Evolutionary conservation across 495 filamentous ascomycete species (phyloP).

Genomic region (Penicillium taxi): DNA sequence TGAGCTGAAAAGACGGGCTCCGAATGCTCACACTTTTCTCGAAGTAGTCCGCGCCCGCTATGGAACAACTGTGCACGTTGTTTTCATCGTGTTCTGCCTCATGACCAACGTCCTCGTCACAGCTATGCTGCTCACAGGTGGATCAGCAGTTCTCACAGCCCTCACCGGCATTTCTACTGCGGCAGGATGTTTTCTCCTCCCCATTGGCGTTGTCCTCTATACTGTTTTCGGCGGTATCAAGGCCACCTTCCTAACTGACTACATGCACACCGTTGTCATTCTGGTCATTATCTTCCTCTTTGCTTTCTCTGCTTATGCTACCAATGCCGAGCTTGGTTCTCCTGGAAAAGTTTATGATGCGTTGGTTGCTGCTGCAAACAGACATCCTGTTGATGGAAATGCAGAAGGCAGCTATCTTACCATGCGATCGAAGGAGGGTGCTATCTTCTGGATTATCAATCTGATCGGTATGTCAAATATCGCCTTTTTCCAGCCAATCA

Average conservation of each 20-base stretch:
- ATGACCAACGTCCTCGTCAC: constrained; percentile 82
- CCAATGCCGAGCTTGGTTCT: constrained; percentile 66
- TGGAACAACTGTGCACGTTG: constrained; percentile 58
- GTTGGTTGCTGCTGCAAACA: constrained; percentile 58
- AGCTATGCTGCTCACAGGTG: constrained; percentile 88
- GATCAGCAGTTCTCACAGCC: constrained; percentile 75
- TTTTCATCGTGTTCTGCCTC: constrained; percentile 74
- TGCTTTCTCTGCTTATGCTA: constrained; percentile 77
- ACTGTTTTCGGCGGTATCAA: constrained; percentile 77
- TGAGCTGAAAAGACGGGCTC: constrained; percentile 79
- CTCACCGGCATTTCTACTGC: constrained; percentile 81
- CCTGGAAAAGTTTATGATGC: constrained; percentile 76
- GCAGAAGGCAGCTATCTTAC: constrained; percentile 80
- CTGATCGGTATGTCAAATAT: constrained; percentile 79
- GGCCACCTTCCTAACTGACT: constrained; percentile 67
- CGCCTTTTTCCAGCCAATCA: too few species aligned
- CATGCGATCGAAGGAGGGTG: constrained; percentile 80
- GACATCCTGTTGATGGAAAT: constrained; percentile 79
- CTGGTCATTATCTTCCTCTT: constrained; percentile 88
- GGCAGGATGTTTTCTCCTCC: constrained; percentile 86
- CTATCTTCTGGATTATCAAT: constrained; percentile 96
- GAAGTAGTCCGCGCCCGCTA: constrained; percentile 61
- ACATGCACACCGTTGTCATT: constrained; percentile 81
- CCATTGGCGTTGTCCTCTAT: constrained; percentile 75
- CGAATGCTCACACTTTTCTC: constrained; percentile 82